Evolutionary conservation across 306 rosid species (phyloP).

Genomic region (Rosa multiflora): DNA sequence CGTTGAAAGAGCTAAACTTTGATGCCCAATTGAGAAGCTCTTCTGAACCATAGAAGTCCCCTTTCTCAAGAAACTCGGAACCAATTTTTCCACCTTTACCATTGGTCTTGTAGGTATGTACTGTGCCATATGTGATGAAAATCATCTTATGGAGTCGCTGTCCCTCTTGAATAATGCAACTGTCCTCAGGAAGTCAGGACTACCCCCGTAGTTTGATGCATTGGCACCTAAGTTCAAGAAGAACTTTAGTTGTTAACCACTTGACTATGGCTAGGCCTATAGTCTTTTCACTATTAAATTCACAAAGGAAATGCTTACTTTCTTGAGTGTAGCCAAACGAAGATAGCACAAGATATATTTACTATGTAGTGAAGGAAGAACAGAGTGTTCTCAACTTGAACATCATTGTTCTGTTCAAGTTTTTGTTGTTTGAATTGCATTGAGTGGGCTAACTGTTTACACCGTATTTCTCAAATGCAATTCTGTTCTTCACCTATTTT

Average conservation of each 20-base stretch:
- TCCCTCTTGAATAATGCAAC: constrained; percentile 7
- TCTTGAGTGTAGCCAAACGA: background rate
- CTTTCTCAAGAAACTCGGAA: background rate
- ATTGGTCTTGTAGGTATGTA: background rate
- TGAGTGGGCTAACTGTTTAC: too few species aligned
- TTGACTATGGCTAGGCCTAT: too few species aligned
- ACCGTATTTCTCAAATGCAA: too few species aligned
- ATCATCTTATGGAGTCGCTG: background rate
- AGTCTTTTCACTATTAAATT: background rate
- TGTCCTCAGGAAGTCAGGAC: too few species aligned
- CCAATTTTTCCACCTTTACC: background rate
- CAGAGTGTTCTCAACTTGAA: too few species aligned
- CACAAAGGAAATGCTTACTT: background rate
- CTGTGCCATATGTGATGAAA: too few species aligned
- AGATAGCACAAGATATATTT: constrained; percentile 23
- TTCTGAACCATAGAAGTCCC: background rate
- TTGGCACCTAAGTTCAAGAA: background rate
- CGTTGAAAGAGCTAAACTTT: constrained; percentile 34
- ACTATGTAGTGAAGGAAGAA: constrained; percentile 68
- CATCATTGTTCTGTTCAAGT: too few species aligned
- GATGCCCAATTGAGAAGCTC: background rate
- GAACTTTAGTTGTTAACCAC: too few species aligned
- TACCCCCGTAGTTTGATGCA: too few species aligned
- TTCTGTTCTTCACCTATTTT: too few species aligned
- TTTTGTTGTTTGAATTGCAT: too few species aligned